phyloP scores from a whole-genome alignment of 1,284 basidiomycete species.

The Boletus austroedulis region DNA sequence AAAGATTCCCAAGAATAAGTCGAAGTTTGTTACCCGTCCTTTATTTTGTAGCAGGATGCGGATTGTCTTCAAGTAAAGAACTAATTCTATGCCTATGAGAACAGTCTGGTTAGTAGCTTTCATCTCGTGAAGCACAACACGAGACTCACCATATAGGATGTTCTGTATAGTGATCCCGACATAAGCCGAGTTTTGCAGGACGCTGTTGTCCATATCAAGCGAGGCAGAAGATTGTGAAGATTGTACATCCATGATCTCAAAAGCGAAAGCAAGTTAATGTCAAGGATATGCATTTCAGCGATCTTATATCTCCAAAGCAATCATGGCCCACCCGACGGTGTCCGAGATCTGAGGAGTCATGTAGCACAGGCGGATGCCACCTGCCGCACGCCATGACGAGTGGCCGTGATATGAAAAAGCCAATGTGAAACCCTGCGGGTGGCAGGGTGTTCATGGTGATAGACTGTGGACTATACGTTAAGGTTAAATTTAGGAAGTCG shows the following conservation, averaged over 20 bases:
- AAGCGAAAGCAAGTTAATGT: neutral
- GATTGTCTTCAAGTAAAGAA: conserved; percentile 28
- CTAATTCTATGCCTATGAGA: conserved; percentile 19
- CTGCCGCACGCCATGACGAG: neutral
- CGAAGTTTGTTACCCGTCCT: conserved; percentile 5
- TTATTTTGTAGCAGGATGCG: conserved; percentile 6
- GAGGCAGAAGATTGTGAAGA: neutral
- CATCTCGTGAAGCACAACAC: no score
- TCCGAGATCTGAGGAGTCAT: neutral
- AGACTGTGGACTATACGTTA: no score
- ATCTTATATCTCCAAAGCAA: conserved; percentile 7
- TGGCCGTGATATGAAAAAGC: neutral
- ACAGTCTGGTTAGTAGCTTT: neutral
- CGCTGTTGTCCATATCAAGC: no score
- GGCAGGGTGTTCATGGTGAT: no score
- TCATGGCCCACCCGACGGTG: neutral
- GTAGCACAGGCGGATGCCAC: neutral
- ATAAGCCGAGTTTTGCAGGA: conserved; percentile 21
- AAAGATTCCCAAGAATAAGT: conserved; percentile 18
- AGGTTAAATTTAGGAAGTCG: no score
- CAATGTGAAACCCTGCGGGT: no score
- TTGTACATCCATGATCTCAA: neutral
- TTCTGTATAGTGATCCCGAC: conserved; percentile 20
- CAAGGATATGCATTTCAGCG: neutral
- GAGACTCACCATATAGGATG: conserved; percentile 29